These are phyloP conservation scores for Penicillium sclerotiorum DNA, from an alignment of 2,329 filamentous ascomycete genomes.

Conservation along the genomic window DNA sequence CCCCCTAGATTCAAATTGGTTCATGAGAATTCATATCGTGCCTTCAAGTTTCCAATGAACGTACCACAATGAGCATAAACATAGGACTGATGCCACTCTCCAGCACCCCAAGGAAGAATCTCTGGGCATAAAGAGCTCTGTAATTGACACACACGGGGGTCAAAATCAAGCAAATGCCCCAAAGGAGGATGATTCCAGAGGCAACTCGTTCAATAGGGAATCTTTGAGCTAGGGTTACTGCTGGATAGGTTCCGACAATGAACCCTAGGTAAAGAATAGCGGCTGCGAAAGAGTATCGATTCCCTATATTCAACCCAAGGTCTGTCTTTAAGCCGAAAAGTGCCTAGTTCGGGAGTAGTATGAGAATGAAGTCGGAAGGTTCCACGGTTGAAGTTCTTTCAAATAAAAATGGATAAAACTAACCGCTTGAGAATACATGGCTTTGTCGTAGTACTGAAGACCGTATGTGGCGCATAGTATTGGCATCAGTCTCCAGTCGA, in stretches of 20 bases:
- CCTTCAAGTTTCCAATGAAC: neutral
- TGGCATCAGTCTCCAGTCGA: slow-evolving; percentile 47
- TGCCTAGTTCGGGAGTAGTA: neutral
- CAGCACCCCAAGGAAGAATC: slow-evolving; percentile 60
- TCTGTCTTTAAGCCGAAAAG: slow-evolving; percentile 33
- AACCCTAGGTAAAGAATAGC: slow-evolving; percentile 56
- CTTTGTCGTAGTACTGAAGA: slow-evolving; percentile 56
- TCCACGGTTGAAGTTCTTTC: slow-evolving; percentile 21
- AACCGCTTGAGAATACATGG: slow-evolving; percentile 57
- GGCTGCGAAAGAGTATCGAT: slow-evolving; percentile 49
- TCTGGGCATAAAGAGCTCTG: slow-evolving; percentile 46
- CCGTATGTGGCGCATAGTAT: slow-evolving; percentile 51
- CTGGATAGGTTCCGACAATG: slow-evolving; percentile 52
- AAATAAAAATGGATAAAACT: slow-evolving; percentile 31
- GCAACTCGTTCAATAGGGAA: slow-evolving; percentile 53
- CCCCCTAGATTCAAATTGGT: slow-evolving; percentile 10
- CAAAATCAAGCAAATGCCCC: slow-evolving; percentile 23
- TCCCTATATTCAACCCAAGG: slow-evolving; percentile 43
- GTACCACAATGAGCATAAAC: slow-evolving; percentile 57
- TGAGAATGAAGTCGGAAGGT: slow-evolving; percentile 17
- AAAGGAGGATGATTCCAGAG: slow-evolving; percentile 20
- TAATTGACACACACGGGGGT: slow-evolving; percentile 44
- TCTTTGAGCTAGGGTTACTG: slow-evolving; percentile 47
- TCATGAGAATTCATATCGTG: neutral
- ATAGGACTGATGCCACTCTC: slow-evolving; percentile 60